These are phyloP conservation scores for Lepidopterella palustris DNA, from an alignment of 495 filamentous ascomycete species.

Conservation along the genomic window DNA sequence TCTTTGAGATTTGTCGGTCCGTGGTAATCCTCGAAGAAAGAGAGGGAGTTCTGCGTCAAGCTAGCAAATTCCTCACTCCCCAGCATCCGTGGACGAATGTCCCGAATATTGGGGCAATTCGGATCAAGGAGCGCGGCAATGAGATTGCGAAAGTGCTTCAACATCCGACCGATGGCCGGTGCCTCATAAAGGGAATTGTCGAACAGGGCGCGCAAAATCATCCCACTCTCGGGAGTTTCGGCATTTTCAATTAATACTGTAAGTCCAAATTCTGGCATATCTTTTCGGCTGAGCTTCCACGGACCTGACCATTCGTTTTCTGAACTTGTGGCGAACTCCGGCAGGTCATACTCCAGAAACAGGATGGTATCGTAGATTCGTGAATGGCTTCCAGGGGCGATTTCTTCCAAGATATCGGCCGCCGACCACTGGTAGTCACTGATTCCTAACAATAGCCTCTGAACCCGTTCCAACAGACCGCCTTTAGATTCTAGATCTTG, in stretches of 20 bases:
- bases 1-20: slow-evolving; percentile 3
- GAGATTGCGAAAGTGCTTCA: slow-evolving; percentile 1
- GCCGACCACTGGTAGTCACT: slow-evolving; percentile 18
- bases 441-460: slow-evolving; percentile 11
- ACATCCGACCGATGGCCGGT: not conserved
- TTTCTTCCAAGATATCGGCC: not conserved
- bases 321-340: not conserved
- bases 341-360: not conserved
- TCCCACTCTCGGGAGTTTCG: not conserved
- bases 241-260: not conserved
- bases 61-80: not conserved
- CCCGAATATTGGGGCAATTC: not conserved
- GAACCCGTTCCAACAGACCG: slow-evolving; percentile 4
- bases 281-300: not conserved
- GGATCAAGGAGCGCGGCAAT: not conserved
- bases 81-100: not conserved
- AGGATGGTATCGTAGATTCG: not conserved
- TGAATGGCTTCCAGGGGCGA: not conserved
- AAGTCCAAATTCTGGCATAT: not conserved
- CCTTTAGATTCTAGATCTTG: not conserved
- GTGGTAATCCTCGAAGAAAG: not conserved
- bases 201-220: not conserved
- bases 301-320: not conserved
- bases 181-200: not conserved
- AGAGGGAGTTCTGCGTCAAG: not conserved